Evolutionary conservation across 257 asterid species (phyloP).

Genomic region (Solanum ossicruentum): DNA sequence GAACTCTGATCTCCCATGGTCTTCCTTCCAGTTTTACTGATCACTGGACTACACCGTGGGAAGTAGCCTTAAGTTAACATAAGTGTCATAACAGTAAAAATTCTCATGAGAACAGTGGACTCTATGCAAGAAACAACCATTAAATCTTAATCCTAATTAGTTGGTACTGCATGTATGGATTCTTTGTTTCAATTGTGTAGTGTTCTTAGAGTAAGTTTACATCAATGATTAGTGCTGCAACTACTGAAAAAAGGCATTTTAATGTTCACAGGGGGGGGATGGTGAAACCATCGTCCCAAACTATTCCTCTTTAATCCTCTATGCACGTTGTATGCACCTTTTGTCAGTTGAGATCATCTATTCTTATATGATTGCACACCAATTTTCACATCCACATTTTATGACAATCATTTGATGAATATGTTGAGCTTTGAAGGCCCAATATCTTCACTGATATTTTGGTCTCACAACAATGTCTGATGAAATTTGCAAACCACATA

Average conservation of each 20-base stretch:
- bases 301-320: not conserved
- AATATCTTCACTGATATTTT: not conserved
- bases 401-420: not conserved
- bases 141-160: not conserved
- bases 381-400: not conserved
- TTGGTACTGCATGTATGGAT: not conserved
- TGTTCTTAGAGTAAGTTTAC: not conserved
- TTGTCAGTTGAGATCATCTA: not conserved
- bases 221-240: not conserved
- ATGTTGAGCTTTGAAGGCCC: not conserved
- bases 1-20: not conserved
- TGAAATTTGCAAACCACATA: not conserved
- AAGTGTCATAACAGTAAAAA: not conserved
- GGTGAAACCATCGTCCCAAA: not conserved
- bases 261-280: not conserved
- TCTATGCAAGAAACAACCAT: not conserved
- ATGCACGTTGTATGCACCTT: not conserved
- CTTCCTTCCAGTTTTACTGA: not conserved
- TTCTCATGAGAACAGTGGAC: not conserved
- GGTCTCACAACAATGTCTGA: not conserved
- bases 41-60: not conserved
- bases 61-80: not conserved
- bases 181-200: not conserved
- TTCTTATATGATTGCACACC: not conserved
- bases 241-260: not conserved